Percentiles rank a stretch among this genome's conserved stretches.
Evolutionary conservation across 1,284 basidiomycete genomes (phyloP).

Genomic region (Singerocomus inundabilis): DNA sequence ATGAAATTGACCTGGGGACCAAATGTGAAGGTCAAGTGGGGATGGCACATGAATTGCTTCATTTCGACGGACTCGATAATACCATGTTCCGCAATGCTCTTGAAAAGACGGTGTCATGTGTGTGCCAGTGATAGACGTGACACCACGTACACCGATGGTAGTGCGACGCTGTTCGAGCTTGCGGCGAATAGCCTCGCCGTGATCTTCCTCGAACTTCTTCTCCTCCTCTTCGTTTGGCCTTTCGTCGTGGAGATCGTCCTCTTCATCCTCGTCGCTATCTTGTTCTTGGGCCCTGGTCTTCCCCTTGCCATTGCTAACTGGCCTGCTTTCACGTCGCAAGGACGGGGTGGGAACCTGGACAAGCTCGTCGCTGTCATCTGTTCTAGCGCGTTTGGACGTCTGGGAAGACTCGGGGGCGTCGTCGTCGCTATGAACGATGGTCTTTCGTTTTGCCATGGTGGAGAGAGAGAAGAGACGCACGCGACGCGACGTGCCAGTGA

Average conservation of each 20-base stretch:
- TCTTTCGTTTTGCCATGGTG: constrained; percentile 33
- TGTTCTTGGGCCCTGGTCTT: constrained; percentile 26
- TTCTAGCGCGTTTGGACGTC: constrained; percentile 33
- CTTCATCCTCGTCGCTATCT: constrained; percentile 36
- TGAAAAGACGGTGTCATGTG: not conserved
- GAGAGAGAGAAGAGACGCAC: constrained; percentile 7
- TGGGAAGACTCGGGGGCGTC: constrained; percentile 26
- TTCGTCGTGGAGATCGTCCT: constrained; percentile 27
- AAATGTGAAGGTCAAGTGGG: constrained; percentile 77
- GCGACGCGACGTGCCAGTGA: constrained; percentile 30
- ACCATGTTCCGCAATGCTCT: constrained; percentile 81
- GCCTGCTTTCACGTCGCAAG: constrained; percentile 13
- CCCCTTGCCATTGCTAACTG: constrained; percentile 20
- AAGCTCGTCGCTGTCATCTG: constrained; percentile 23
- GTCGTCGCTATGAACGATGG: constrained; percentile 25
- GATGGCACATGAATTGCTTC: constrained; percentile 97
- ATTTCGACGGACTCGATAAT: constrained; percentile 86
- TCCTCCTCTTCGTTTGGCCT: constrained; percentile 50
- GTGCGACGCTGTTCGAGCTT: constrained; percentile 53
- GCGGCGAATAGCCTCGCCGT: constrained; percentile 54
- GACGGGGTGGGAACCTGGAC: constrained; percentile 7
- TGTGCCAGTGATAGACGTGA: not conserved
- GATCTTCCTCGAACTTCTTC: constrained; percentile 57
- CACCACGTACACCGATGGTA: constrained; percentile 52
- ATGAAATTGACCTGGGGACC: constrained; percentile 96